These are phyloP conservation scores for Myxozyma vanderwaltii DNA, from an alignment of 805 yeast genomes.

Conservation along the genomic window DNA sequence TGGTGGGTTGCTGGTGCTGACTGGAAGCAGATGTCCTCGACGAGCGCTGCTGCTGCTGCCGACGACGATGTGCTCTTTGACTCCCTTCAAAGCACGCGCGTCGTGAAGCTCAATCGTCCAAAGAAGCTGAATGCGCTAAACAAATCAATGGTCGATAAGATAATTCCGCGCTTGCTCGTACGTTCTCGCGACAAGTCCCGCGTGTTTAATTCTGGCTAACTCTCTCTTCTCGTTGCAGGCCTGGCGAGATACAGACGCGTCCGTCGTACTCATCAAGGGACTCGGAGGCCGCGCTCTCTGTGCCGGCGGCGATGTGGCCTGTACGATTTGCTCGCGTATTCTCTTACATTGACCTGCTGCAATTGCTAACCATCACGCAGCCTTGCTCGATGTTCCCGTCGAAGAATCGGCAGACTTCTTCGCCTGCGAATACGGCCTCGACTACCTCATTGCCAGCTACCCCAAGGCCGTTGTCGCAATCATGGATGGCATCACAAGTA, in stretches of 20 bases:
- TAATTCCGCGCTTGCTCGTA: constrained; percentile 61
- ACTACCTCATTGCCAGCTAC: constrained; percentile 78
- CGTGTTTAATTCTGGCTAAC: too few species aligned
- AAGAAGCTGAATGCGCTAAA: constrained; percentile 82
- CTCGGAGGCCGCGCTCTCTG: constrained; percentile 69
- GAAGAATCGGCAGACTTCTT: constrained; percentile 58
- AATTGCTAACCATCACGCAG: too few species aligned
- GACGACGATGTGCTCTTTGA: constrained; percentile 63
- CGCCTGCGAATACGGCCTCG: constrained; percentile 75
- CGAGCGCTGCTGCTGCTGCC: constrained; percentile 8
- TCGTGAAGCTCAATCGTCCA: constrained; percentile 77
- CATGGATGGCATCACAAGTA: constrained; percentile 78
- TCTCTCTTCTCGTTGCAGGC: not conserved
- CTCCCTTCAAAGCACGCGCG: constrained; percentile 64
- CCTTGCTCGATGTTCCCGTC: constrained; percentile 59
- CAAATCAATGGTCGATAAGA: constrained; percentile 69
- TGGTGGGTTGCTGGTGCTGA: not conserved
- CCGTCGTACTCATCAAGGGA: constrained; percentile 69
- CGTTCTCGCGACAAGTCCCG: too few species aligned
- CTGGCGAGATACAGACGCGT: constrained; percentile 55
- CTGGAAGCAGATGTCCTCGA: constrained; percentile 18
- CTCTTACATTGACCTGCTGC: not conserved
- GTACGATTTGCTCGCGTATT: not conserved
- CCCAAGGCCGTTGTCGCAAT: constrained; percentile 83
- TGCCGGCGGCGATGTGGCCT: constrained; percentile 92